Conservation (phyloP, 441 rosid genomes). For the Adansonia rubrostipa region DNA sequence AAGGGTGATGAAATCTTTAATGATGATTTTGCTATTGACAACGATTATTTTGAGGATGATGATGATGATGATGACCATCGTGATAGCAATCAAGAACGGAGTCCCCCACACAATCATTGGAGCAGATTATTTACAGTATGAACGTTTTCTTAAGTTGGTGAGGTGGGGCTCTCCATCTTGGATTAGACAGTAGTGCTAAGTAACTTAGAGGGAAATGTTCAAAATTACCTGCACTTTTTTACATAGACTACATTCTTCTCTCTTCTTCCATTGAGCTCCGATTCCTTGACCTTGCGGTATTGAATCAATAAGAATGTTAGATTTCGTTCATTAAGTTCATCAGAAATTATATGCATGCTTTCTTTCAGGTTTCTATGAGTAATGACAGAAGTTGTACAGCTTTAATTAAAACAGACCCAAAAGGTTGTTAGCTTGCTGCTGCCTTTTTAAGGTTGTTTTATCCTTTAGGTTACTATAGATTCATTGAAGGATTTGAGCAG, state of each 20-base stretch:
- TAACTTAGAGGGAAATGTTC: constrained; percentile 22
- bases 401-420: neutral
- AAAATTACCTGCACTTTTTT: constrained; percentile 82
- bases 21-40: constrained; percentile 38
- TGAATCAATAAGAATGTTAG: constrained; percentile 13
- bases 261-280: constrained; percentile 69
- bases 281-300: constrained; percentile 70
- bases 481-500: no score
- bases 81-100: constrained; percentile 36
- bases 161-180: constrained; percentile 37
- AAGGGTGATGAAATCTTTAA: constrained; percentile 30
- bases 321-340: neutral
- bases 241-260: constrained; percentile 88
- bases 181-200: constrained; percentile 9
- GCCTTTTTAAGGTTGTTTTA: neutral
- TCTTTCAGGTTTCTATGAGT: no score
- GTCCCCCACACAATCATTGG: constrained; percentile 46
- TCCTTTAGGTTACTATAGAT: neutral
- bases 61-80: constrained; percentile 21
- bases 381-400: neutral
- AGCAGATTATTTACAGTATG: constrained; percentile 39
- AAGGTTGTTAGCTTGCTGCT: neutral
- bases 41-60: constrained; percentile 28
- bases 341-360: neutral
- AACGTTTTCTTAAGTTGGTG: constrained; percentile 45